Base-by-base conservation (phyloP, 805 yeast species). In the Ogataea polymorpha region DNA sequence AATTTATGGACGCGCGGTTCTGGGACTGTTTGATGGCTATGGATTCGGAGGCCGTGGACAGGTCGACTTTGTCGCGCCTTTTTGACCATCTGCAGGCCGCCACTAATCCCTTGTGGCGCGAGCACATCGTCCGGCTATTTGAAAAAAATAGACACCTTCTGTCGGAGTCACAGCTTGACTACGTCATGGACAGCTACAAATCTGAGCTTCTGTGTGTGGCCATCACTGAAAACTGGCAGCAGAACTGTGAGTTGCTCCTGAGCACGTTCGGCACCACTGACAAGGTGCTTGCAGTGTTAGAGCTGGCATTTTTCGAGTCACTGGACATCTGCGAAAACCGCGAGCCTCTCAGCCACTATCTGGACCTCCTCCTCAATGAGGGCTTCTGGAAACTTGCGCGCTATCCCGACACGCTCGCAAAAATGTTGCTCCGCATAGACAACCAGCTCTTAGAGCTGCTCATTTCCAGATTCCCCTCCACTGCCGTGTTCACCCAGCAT, bases 141-240 rank as follows among this genome's bases (percentile, higher is more conserved):
- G 50, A 52, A 33, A 37, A 14, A 3, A 53, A 55, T 41, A 40
- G 35, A 26, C 15, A 39, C n/a, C 26, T 49, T 16, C 46, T 59
- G 10, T 35, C 47, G 8, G 27, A 46, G 2, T 40, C 52, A 8
- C 49, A 58, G 15, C 39, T 52, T 4, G 39, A 45, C 10, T 68
- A 65, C 37, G 70, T 84, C 3, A 55, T 83, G 20, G 59, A 65
- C 3, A 71, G 64, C 49, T 80, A 77, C 54, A 60, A 63, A 4
- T 64, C 67, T 10, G 75, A 75, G 38, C 70, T 72, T 39, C 53
- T 71, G 23, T 82, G 90, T 53, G 68, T 80, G 2, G 74, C 79
- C 9, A 55, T 79, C 5, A 60, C 72, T 23, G 64, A 71, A 0
- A 58, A 67, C 7, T 82, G 89, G 86, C 61, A 62, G 34, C 66